Evolutionary conservation across 2,329 filamentous ascomycete species (phyloP), one percentile per base, ranked within the genome.

Genomic region (Boeremia exigua): DNA sequence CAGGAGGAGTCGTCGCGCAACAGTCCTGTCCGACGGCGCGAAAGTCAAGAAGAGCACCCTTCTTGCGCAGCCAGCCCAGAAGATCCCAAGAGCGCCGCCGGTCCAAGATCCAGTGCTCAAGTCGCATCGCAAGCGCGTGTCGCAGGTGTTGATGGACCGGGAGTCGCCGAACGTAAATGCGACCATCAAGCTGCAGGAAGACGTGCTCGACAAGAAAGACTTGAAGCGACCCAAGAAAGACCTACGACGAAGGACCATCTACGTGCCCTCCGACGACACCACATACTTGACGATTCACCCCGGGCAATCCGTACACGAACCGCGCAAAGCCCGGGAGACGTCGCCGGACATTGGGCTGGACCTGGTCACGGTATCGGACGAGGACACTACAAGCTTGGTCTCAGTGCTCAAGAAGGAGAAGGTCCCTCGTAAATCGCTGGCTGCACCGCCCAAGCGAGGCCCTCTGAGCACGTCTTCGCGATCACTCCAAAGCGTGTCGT

Each of bases 241-340:
- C 15, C 72, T 75, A 4, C 73, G 80, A 48, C 71, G 80, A 54
- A 72, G 78, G 54, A 83, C 80, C 2, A 82, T 83, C 40, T 83
- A 81, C 62, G 75, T 82, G 11, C 81, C 81, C 10, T 75, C 77
- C 2, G 80, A 82, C 28, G 80, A 82, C 53, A 83, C 81, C 6
- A 81, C 80, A 1, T 71, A 82, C 25, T 69, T 82, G 60, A 82
- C 80, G 1, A 81, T 83, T 39, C 81, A 82, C 62, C 81, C 81
- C 4, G 80, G 80, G 36, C 75, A 77, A 30, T 59, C 70, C 1
- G 66, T 66, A 29, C 57, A 66, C n/a, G 60, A 61, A 36, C 28
- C 66, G 19, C 68, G 70, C 32, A 66, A 67, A 29, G 47, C 59
- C 10, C 62, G 75, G 39, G 64, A 70, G 49, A 60, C 62, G n/a